A percentile compares a stretch with the other conserved stretches of the same genome.
These are phyloP conservation scores for Capsicum rhomboideum DNA, from an alignment of 257 asterid genomes.

Conservation along the genomic window DNA sequence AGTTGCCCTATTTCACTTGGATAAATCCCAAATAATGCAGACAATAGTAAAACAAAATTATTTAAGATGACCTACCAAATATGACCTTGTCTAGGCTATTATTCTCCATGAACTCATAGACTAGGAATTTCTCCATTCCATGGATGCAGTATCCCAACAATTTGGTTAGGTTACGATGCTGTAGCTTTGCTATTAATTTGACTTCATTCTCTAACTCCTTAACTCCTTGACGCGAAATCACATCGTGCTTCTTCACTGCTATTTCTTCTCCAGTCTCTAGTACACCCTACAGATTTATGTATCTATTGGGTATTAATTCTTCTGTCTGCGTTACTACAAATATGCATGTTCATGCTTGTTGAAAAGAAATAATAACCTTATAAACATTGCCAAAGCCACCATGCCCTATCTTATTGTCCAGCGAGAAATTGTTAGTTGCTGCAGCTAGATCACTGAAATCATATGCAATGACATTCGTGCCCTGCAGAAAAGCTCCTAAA, in stretches of 20 bases:
- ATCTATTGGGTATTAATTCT: not conserved
- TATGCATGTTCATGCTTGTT: not conserved
- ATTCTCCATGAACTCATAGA: conserved; percentile 38
- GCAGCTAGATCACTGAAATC: conserved; percentile 8
- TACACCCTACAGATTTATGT: conserved; percentile 17
- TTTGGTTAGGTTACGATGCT: conserved; percentile 36
- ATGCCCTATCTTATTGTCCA: conserved; percentile 30
- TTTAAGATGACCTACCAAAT: conserved; percentile 11
- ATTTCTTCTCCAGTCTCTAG: conserved; percentile 16
- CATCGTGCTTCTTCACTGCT: conserved; percentile 32
- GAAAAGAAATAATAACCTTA: conserved; percentile 14
- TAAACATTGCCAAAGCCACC: conserved; percentile 53
- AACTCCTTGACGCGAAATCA: conserved; percentile 26
- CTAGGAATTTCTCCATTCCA: conserved; percentile 25
- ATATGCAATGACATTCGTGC: conserved; percentile 1
- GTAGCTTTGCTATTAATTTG: conserved; percentile 23
- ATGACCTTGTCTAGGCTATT: conserved; percentile 30
- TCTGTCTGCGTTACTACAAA: not conserved
- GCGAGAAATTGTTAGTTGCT: conserved; percentile 31
- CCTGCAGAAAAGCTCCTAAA: not conserved
- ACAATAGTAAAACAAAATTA: not conserved
- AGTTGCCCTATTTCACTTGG: not conserved
- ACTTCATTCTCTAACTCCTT: conserved; percentile 36
- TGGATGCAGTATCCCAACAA: conserved; percentile 34
- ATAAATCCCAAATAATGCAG: not conserved